These are phyloP conservation scores for Sequoia sempervirens DNA, from an alignment of 75 land plant genomes.

Conservation along the genomic window DNA sequence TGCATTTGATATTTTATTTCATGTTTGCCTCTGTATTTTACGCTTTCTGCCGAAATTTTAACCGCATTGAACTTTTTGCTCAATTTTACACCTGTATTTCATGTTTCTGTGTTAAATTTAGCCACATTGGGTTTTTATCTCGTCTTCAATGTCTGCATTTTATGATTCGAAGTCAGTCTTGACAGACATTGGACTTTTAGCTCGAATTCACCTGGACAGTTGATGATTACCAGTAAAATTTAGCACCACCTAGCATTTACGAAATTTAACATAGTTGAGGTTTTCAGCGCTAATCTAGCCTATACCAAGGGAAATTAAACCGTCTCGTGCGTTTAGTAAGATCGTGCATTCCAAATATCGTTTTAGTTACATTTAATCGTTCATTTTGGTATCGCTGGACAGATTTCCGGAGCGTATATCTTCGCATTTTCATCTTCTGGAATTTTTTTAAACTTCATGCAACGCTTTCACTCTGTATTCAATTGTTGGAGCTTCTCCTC, in stretches of 20 bases:
- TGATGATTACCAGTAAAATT: neutral
- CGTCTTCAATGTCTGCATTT: neutral
- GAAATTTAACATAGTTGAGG: neutral
- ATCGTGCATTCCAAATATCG: neutral
- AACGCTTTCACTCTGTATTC: neutral
- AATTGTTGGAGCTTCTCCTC: neutral
- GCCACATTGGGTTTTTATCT: neutral
- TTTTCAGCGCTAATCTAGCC: neutral
- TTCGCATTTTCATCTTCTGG: neutral
- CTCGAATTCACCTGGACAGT: neutral
- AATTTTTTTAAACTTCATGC: neutral
- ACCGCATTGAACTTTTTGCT: neutral
- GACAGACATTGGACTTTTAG: neutral
- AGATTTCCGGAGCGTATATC: neutral
- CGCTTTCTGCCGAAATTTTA: neutral
- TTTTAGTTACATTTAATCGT: neutral
- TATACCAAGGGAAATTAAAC: neutral
- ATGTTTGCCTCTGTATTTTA: neutral
- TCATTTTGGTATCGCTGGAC: neutral
- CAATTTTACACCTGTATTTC: neutral
- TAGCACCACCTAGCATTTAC: neutral
- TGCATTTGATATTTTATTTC: neutral
- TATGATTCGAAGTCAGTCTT: neutral
- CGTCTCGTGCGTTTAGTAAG: neutral
- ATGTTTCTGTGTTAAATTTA: neutral